Conservation (phyloP, 352 stramenopile species). For the Aphanomyces stellatus region DNA sequence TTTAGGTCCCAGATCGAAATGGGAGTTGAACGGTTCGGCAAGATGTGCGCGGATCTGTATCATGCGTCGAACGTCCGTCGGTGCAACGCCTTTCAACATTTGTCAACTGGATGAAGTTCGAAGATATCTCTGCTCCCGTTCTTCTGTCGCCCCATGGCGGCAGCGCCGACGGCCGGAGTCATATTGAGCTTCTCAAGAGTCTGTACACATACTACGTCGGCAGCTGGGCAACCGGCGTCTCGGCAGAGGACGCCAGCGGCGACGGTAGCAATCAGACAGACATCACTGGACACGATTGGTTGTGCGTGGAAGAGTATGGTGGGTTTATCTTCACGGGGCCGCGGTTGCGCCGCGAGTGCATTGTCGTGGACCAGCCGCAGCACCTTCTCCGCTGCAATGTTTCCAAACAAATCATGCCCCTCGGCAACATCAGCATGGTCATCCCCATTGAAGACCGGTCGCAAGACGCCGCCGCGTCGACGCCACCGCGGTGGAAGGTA, state of each 20-base stretch:
- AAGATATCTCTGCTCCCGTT: no score
- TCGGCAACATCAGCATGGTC: slow-evolving; percentile 53
- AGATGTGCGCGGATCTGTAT: no score
- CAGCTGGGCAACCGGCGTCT: neutral
- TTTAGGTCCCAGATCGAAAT: no score
- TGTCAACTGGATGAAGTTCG: neutral
- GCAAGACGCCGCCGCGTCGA: no score
- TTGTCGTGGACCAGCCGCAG: slow-evolving; percentile 55
- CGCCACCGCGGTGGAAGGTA: slow-evolving; percentile 51
- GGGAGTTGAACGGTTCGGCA: no score
- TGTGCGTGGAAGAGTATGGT: slow-evolving; percentile 44
- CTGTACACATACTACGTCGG: no score
- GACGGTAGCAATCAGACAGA: slow-evolving; percentile 17
- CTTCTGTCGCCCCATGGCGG: no score
- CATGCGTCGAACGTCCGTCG: neutral
- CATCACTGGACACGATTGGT: slow-evolving; percentile 34
- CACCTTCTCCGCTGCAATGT: slow-evolving; percentile 48
- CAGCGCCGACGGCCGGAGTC: no score
- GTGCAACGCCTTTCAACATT: neutral
- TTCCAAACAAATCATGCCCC: slow-evolving; percentile 39
- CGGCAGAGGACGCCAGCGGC: neutral
- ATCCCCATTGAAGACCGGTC: slow-evolving; percentile 40
- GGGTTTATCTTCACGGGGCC: slow-evolving; percentile 42
- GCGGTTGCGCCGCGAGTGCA: slow-evolving; percentile 29
- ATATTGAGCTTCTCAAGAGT: no score